These are phyloP conservation scores for Ogataea haglerorum DNA, from an alignment of 805 yeast genomes.

Conservation along the genomic window DNA sequence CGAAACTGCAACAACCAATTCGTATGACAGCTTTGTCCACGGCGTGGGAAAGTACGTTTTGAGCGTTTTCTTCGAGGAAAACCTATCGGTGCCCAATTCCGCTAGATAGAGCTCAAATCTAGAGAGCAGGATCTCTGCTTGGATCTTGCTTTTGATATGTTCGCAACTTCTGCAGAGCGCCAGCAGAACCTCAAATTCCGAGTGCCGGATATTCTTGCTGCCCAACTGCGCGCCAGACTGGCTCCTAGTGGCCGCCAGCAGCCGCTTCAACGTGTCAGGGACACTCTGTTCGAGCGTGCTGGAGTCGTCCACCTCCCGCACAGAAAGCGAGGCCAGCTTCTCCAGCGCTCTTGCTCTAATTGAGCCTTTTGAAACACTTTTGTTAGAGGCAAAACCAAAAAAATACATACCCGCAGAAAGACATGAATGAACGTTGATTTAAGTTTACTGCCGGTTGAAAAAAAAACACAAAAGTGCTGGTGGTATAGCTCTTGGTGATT, in stretches of 20 bases:
- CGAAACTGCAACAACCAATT: conserved; percentile 33
- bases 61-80: conserved; percentile 29
- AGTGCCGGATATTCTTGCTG: conserved; percentile 8
- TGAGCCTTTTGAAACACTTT: conserved; percentile 35
- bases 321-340: conserved; percentile 35
- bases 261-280: conserved; percentile 23
- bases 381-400: not conserved
- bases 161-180: conserved; percentile 51
- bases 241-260: conserved; percentile 19
- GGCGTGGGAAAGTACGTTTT: conserved; percentile 36
- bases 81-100: conserved; percentile 43
- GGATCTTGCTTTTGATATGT: conserved; percentile 33
- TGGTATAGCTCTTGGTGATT: not conserved
- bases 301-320: conserved; percentile 19
- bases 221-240: conserved; percentile 15
- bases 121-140: conserved; percentile 41
- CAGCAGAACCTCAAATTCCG: conserved; percentile 49
- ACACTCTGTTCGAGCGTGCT: conserved; percentile 22
- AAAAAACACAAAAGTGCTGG: not conserved
- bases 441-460: not conserved
- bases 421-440: not conserved
- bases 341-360: conserved; percentile 37
- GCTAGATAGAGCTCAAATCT: conserved; percentile 45
- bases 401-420: conserved; percentile 7
- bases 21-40: conserved; percentile 39